Conservation (phyloP, 73 alveolate genomes). For the Paramecium sonneborni region DNA sequence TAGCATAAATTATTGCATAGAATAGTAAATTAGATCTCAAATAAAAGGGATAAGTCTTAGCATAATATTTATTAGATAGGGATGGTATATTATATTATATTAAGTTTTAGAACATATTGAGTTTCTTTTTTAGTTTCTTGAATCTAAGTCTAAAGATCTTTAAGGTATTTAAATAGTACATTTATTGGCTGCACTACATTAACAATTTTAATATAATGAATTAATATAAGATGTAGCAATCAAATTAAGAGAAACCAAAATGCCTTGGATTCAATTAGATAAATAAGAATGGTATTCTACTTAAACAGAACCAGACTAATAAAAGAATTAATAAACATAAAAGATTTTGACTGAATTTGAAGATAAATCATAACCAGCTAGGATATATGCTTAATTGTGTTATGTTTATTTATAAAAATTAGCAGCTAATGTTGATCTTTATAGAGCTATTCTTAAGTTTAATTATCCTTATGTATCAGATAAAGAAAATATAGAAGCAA, state of each 20-base stretch:
- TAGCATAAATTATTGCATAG: background rate
- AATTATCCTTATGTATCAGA: background rate
- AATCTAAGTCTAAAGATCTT: background rate
- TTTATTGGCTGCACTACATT: background rate
- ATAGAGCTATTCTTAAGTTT: background rate
- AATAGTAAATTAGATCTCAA: background rate
- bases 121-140: background rate
- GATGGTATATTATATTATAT: background rate
- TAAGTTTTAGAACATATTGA: background rate
- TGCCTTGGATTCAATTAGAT: background rate
- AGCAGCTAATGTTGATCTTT: slow-evolving; percentile 35
- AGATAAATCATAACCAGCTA: background rate
- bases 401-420: background rate
- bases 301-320: slow-evolving; percentile 16
- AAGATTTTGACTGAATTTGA: slow-evolving; percentile 12
- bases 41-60: background rate
- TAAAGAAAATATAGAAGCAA: slow-evolving; percentile 25
- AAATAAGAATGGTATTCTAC: background rate
- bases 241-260: slow-evolving; percentile 14
- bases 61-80: background rate
- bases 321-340: background rate
- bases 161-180: background rate
- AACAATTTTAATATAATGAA: background rate
- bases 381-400: background rate
- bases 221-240: slow-evolving; percentile 9